Conservation (phyloP, 2,329 filamentous ascomycete genomes). For the Diplodia sapinea region DNA sequence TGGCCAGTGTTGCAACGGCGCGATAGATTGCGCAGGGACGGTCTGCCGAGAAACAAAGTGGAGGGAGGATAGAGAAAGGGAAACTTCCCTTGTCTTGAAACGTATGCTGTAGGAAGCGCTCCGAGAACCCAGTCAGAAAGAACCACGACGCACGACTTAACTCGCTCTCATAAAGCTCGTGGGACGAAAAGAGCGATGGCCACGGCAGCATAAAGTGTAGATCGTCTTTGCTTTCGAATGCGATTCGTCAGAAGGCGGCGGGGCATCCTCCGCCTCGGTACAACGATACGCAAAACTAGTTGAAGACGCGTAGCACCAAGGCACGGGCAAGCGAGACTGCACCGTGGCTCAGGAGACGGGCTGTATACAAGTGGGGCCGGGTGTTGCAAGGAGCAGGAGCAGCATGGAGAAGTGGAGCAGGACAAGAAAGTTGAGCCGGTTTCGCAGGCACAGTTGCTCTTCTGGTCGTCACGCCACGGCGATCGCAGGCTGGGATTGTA, state of each 20-base stretch:
- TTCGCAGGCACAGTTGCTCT: constrained; percentile 22
- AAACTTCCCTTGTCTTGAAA: background rate
- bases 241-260: too few species aligned
- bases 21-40: background rate
- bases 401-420: constrained; percentile 22
- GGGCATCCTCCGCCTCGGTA: background rate
- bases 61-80: background rate
- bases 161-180: background rate
- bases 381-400: constrained; percentile 2
- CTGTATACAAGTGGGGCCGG: background rate
- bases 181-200: background rate
- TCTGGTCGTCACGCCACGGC: constrained; percentile 19
- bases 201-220: background rate
- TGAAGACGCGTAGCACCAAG: constrained; percentile 5
- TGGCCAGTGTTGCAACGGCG: constrained; percentile 4
- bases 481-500: constrained; percentile 5
- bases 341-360: constrained; percentile 15
- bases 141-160: background rate
- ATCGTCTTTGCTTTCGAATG: background rate
- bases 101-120: too few species aligned
- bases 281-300: background rate
- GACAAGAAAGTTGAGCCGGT: constrained; percentile 11
- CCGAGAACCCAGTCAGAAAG: background rate
- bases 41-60: background rate
- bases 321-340: background rate